Base-by-base conservation (phyloP, 768 basidiomycete genomes). In the Melanogaster broomeanus region DNA sequence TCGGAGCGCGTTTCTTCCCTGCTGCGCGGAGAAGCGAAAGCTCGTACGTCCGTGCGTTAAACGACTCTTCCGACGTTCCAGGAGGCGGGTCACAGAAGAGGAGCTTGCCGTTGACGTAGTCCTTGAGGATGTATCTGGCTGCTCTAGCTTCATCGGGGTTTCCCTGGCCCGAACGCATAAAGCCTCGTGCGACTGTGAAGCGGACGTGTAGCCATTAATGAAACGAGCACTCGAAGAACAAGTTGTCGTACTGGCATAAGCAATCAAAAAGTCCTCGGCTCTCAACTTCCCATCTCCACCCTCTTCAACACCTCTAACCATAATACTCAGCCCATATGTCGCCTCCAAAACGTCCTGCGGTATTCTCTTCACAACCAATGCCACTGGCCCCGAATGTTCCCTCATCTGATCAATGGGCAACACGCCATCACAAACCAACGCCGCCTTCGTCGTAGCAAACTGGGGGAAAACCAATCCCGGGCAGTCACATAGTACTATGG, bases 401-500 rank as follows among this genome's bases (percentile, higher is more conserved):
- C 90, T 80, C 79, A 98, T 83, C 70, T 98, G 97, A 66, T 99
- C 97, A 58, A 99, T 98, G 0, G 96, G 96, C 48, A 99, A 72
- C 2, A 98, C 94, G 48, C 97, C 97, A 64, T 98, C 94, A 59
- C 95, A 97, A 35, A 98, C 88, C 46, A 99, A 77, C 49, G 95
- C 94, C 10, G 96, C 97, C 67, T 92, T 93, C 3, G 94, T 98
- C 24, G 91, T 94, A 3, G 97, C 91, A 70, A 98, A 99, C 63
- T 99, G 97, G 6, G 97, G 97, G 65, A 98, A 98, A 33, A 99
- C 97, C 31, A 98, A 75, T 64, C 97, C 97, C 16, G 97, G 97
- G 73, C 97, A 99, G 72, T 99, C 97, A 60, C 95, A 98, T 18
- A 99, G 81, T 41, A 87, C 76, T 37, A 98, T 87, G 3, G 83